Evolutionary conservation across 768 basidiomycete genomes (phyloP), one percentile per base, ranked within the genome.

Genomic region (Kwoniella dendrophila): DNA sequence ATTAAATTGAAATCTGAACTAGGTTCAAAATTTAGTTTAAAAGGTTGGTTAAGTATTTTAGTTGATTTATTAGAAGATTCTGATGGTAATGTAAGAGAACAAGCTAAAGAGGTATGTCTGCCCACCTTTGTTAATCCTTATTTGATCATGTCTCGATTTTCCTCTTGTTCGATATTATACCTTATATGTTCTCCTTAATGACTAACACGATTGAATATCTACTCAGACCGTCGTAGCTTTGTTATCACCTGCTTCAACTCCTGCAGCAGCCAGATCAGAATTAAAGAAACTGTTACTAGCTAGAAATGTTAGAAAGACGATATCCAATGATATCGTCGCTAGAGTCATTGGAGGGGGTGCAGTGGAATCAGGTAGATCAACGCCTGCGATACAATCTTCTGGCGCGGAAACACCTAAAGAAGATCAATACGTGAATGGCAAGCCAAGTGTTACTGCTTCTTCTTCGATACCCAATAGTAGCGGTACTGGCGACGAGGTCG

Each of bases 51-150:
- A 32, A 79, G 88, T 1, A 80, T 83, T 12, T 85, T 99, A 51
- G 90, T 97, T 33, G 90, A 88, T 57, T 83, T 87, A 38, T 83
- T 99, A 30, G 90, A 97, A 81, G 95, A 98, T 79, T 86, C 87
- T 0, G 96, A 99, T 73, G 85, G 88, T 20, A 86, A 86, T 68
- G 96, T 98, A 54, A 88, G 96, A 44, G 89, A 92, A 57, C 88
- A 87, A 74, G 88, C 94, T 7, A 86, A 88, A 50, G 84, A 85
- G 52, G 76, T 72, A 48, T 67, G 75, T n/a, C n/a, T n/a, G n/a
- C n/a, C n/a, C n/a, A n/a, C n/a, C n/a, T n/a, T n/a, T n/a, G n/a
- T n/a, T n/a, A n/a, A n/a, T n/a, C n/a, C n/a, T 63, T 6, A 24
- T 22, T 8, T 55, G n/a, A n/a, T n/a, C n/a, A n/a, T 55, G 22